Base-by-base conservation (phyloP, 2,329 filamentous ascomycete species). In the Penicillium sp. region DNA sequence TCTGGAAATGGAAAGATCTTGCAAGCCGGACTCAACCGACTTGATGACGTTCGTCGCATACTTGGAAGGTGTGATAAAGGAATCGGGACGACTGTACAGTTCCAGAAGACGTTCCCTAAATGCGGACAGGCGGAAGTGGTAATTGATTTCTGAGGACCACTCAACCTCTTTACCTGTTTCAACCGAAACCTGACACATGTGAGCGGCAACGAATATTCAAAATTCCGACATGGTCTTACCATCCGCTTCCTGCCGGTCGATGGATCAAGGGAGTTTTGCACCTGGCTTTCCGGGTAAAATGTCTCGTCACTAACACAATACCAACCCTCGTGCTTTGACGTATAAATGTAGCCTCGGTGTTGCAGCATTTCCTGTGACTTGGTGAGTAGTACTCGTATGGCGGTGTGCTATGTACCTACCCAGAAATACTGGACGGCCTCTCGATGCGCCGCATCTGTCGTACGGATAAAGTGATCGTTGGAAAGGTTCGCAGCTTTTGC, bases 281-380 rank as follows among this genome's bases (percentile, higher is more conserved):
- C 84, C 65, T 85, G 78, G 6, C 84, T 83, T 48, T 87, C 82
- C 0, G 93, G 90, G 69, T 96, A 97, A 73, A 95, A 99, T 36
- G 93, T 93, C 79, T 99, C 94, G 70, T 99, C 94, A 70, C 89
- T 91, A 49, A 99, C 87, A 51, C 89, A 94, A 71, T 99, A 99
- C 94, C 94, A 99, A 1, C 94, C 94, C 68, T 90, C 85, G 65
- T 97, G 94, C 62, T 88, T 90, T 10, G 85, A 84, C 65, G 88
- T 85, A 73, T 96, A 96, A 49, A 97, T 87, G 55, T 88, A 86
- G 8, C 88, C 87, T 43, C 82, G 79, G 49, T 91, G 85, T 64
- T 86, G 81, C 53, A 99, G 78, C 69, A 91, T 80, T 59, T 84
- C 80, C 79, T 82, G 59, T 53, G 15, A 24, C 13, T 13, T 47